phyloP scores from a whole-genome alignment of 768 basidiomycete genomes.

The Boletus sp. region DNA sequence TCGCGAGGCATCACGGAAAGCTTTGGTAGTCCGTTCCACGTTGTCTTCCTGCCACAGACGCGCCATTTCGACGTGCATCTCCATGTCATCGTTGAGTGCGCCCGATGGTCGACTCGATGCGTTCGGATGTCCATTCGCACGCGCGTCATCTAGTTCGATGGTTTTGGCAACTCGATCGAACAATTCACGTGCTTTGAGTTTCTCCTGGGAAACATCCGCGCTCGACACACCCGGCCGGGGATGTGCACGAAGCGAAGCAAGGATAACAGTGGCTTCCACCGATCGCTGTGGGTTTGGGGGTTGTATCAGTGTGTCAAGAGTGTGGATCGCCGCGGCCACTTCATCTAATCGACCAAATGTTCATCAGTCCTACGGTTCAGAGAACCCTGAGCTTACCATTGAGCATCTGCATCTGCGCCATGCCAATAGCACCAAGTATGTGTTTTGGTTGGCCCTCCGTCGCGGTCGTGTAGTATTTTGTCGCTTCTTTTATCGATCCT shows the following conservation, averaged over 20 bases:
- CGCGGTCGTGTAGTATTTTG: conserved; percentile 66
- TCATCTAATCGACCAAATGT: conserved; percentile 54
- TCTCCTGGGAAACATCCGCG: conserved; percentile 71
- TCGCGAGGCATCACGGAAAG: conserved; percentile 70
- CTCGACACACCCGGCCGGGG: conserved; percentile 77
- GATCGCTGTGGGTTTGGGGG: conserved; percentile 63
- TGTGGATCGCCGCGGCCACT: conserved; percentile 80
- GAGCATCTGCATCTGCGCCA: conserved; percentile 84
- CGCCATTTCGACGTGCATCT: conserved; percentile 90
- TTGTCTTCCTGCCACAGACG: conserved; percentile 84
- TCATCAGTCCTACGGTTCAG: neutral
- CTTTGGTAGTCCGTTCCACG: conserved; percentile 67
- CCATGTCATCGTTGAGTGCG: conserved; percentile 70
- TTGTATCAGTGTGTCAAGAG: conserved; percentile 74
- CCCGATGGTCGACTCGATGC: conserved; percentile 40
- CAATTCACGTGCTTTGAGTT: conserved; percentile 70
- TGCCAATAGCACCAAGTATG: conserved; percentile 75
- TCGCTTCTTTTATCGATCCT: conserved; percentile 61
- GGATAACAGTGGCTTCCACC: conserved; percentile 82
- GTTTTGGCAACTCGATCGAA: conserved; percentile 73
- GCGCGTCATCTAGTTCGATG: conserved; percentile 61
- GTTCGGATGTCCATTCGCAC: conserved; percentile 40
- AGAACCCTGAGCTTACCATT: conserved; percentile 54
- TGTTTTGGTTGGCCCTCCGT: conserved; percentile 71
- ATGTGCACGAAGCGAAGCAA: conserved; percentile 84